These are phyloP conservation scores for Sporothrix phasma DNA, from an alignment of 2,329 filamentous ascomycete species.

Conservation along the genomic window DNA sequence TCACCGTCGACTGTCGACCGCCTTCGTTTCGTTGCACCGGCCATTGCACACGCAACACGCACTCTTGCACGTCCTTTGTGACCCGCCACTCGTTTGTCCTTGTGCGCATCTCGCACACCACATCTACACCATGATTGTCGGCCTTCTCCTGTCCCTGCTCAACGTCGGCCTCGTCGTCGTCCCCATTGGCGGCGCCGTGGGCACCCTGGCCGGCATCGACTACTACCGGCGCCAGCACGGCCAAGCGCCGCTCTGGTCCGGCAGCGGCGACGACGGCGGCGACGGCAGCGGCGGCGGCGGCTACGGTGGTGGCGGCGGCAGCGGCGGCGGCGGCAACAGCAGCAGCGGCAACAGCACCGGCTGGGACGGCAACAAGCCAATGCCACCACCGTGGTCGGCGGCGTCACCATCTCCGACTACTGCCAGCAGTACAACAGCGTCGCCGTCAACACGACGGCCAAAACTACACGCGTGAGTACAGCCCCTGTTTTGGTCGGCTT, in stretches of 20 bases:
- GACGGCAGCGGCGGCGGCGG: slow-evolving; percentile 15
- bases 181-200: slow-evolving; percentile 23
- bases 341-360: slow-evolving; percentile 22
- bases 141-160: slow-evolving; percentile 34
- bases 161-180: slow-evolving; percentile 40
- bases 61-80: background rate
- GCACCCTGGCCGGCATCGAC: slow-evolving; percentile 40
- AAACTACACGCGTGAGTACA: slow-evolving; percentile 35
- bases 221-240: slow-evolving; percentile 33
- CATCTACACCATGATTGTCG: slow-evolving; percentile 26
- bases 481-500: slow-evolving; percentile 23
- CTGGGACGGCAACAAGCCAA: slow-evolving; percentile 19
- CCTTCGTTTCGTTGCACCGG: background rate
- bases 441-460: slow-evolving; percentile 24
- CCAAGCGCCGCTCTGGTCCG: slow-evolving; percentile 34
- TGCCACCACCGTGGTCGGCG: slow-evolving; percentile 9
- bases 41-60: too few relatives aligned
- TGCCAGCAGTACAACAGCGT: slow-evolving; percentile 18
- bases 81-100: background rate
- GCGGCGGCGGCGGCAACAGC: slow-evolving; percentile 19
- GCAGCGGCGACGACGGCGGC: slow-evolving; percentile 16
- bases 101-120: background rate
- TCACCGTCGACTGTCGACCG: background rate
- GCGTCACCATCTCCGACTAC: slow-evolving; percentile 14
- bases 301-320: background rate